These are phyloP conservation scores for Santalum album DNA, from an alignment of 164 flowering plant genomes.

Conservation along the genomic window DNA sequence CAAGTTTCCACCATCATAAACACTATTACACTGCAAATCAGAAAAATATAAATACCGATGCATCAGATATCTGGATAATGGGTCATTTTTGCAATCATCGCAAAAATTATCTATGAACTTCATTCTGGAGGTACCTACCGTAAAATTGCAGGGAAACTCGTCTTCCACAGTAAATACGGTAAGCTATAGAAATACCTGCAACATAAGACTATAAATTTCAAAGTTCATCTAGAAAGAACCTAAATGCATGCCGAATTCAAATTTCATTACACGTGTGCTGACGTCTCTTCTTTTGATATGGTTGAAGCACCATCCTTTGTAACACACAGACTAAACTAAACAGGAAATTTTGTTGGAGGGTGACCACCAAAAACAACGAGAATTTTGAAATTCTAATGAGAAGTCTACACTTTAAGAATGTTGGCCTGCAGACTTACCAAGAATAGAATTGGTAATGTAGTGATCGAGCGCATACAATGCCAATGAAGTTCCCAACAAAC, in stretches of 20 bases:
- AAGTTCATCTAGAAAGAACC: not conserved
- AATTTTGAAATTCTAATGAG: not conserved
- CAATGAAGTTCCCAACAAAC: conserved; percentile 91
- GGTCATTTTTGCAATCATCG: not conserved
- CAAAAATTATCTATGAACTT: not conserved
- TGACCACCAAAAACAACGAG: no score
- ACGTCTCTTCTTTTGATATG: no score
- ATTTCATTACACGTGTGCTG: not conserved
- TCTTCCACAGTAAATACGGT: conserved; percentile 77
- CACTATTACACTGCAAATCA: conserved; percentile 47
- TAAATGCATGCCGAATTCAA: not conserved
- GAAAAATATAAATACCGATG: not conserved
- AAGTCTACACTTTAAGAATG: not conserved
- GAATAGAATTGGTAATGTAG: conserved; percentile 95
- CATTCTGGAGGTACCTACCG: conserved; percentile 32
- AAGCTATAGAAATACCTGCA: conserved; percentile 85
- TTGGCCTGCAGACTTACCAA: conserved; percentile 40
- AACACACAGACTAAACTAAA: no score
- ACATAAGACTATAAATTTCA: not conserved
- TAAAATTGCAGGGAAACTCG: conserved; percentile 43
- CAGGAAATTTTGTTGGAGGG: no score
- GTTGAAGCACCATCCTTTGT: no score
- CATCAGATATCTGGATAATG: not conserved
- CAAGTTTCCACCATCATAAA: conserved; percentile 70
- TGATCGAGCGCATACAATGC: conserved; percentile 78